Percentiles rank a stretch among this genome's conserved stretches.
These are phyloP conservation scores for Phialophora tarda DNA, from an alignment of 2,329 filamentous ascomycete species.

Conservation along the genomic window DNA sequence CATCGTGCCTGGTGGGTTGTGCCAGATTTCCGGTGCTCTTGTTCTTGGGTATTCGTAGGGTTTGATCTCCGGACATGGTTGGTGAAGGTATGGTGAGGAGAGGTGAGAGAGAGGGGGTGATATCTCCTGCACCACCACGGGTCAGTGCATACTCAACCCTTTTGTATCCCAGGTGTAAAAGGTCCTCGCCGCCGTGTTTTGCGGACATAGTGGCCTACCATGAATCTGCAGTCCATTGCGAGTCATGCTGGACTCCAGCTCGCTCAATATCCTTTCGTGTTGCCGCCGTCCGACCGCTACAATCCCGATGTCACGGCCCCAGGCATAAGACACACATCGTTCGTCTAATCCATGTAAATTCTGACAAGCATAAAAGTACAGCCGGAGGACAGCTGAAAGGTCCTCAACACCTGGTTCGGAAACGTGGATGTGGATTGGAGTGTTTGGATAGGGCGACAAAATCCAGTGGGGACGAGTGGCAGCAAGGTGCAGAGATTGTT, in stretches of 20 bases:
- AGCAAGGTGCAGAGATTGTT: slow-evolving; percentile 2
- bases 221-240: slow-evolving; percentile 28
- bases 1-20: slow-evolving; percentile 50
- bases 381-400: background rate
- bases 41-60: slow-evolving; percentile 51
- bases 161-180: background rate
- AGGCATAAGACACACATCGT: slow-evolving; percentile 21
- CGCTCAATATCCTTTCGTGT: slow-evolving; percentile 16
- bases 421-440: background rate
- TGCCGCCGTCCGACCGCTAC: slow-evolving; percentile 25
- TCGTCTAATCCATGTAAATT: slow-evolving; percentile 1
- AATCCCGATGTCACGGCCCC: slow-evolving; percentile 26
- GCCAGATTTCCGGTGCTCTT: slow-evolving; percentile 58
- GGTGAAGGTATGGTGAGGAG: slow-evolving; percentile 27
- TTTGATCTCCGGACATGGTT: slow-evolving; percentile 25
- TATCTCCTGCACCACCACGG: slow-evolving; percentile 23
- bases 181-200: slow-evolving; percentile 3
- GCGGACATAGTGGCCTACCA: slow-evolving; percentile 25
- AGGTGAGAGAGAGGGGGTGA: slow-evolving; percentile 31
- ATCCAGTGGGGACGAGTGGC: background rate
- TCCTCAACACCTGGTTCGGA: background rate
- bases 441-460: slow-evolving; percentile 1
- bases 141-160: slow-evolving; percentile 19
- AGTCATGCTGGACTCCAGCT: slow-evolving; percentile 31
- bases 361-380: background rate